A percentile compares a stretch with the other conserved stretches of the same genome.
Conservation (phyloP, 2,329 filamentous ascomycete genomes). For the Cephalotrichum gorgonifer region DNA sequence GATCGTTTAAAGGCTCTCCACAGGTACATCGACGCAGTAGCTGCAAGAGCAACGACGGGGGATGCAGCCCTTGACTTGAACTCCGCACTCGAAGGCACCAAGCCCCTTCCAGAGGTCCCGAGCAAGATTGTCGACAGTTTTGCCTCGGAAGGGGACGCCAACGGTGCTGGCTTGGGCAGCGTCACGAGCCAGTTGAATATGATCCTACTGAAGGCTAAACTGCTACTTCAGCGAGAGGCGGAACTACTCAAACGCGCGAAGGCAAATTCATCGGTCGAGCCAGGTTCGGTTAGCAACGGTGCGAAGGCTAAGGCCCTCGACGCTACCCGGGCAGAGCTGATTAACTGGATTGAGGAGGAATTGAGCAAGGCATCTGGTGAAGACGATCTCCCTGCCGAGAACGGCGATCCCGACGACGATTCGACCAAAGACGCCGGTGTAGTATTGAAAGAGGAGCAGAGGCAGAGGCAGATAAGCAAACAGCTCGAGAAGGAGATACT, state of each 20-base stretch:
- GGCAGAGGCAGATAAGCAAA: constrained; percentile 13
- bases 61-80: constrained; percentile 38
- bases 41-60: constrained; percentile 39
- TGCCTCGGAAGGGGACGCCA: constrained; percentile 25
- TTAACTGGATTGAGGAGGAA: constrained; percentile 56
- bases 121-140: constrained; percentile 40
- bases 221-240: constrained; percentile 46
- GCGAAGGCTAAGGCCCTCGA: constrained; percentile 42
- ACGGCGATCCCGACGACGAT: constrained; percentile 12
- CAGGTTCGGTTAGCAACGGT: constrained; percentile 12
- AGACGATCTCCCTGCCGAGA: constrained; percentile 19
- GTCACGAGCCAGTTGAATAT: constrained; percentile 45
- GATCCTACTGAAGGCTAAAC: constrained; percentile 45
- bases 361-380: constrained; percentile 39
- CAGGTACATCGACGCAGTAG: constrained; percentile 37
- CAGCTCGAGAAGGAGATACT: constrained; percentile 28
- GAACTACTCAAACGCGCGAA: constrained; percentile 39
- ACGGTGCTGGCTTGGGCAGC: constrained; percentile 31
- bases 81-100: constrained; percentile 33
- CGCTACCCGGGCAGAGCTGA: constrained; percentile 47
- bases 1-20: constrained; percentile 39
- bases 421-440: constrained; percentile 8
- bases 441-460: constrained; percentile 9
- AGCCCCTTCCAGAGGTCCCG: constrained; percentile 38
- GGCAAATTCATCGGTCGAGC: constrained; percentile 21